phyloP scores from a whole-genome alignment of 2,329 filamentous ascomycete species.

The Curvularia sp. region DNA sequence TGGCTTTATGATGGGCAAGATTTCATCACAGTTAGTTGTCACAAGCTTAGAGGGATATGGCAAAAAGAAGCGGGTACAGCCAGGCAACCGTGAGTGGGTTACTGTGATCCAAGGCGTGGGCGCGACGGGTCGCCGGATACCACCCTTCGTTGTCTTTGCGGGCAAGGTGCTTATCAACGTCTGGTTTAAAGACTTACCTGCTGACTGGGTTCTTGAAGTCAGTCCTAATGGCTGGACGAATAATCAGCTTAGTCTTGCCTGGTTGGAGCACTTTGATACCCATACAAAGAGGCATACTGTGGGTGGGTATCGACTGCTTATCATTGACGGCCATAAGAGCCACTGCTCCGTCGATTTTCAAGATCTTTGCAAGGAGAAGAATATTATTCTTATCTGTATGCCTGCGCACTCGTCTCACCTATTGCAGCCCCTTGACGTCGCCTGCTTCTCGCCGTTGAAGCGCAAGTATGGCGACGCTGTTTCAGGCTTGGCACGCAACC shows the following conservation, averaged over 20 bases:
- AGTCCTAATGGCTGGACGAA: neutral
- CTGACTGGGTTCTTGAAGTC: neutral
- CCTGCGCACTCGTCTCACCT: no score
- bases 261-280: neutral
- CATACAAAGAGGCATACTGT: neutral
- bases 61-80: neutral
- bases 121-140: neutral
- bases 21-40: neutral
- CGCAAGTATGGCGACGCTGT: no score
- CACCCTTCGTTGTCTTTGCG: no score
- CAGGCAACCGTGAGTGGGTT: neutral
- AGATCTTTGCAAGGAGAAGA: conserved; percentile 36
- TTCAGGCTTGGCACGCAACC: no score
- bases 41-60: neutral
- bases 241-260: neutral
- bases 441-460: conserved; percentile 51
- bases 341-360: conserved; percentile 49
- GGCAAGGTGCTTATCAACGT: no score
- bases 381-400: conserved; percentile 36
- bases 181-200: no score
- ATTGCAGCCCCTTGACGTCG: conserved; percentile 52
- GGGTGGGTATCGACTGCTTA: conserved; percentile 41
- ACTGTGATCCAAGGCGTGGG: neutral
- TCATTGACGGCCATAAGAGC: conserved; percentile 51
- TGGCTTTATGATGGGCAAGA: neutral